phyloP scores from a whole-genome alignment of 805 yeast genomes.

The Vanderwaltozyma tropicalis region DNA sequence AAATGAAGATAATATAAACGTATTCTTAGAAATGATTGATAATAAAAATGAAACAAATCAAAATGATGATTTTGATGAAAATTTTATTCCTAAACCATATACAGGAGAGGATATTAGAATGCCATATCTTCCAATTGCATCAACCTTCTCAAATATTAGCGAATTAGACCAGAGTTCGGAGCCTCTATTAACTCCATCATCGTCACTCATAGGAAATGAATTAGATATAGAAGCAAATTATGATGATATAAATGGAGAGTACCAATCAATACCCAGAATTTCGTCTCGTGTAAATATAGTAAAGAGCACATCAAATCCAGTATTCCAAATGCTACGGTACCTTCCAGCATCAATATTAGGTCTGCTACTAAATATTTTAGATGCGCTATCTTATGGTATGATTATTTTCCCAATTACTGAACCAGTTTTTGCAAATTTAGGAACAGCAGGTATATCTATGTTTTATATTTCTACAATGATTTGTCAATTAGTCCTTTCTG shows the following conservation, averaged over 20 bases:
- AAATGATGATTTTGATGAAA: background rate
- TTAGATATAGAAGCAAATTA: constrained; percentile 3
- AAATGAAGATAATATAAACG: constrained; percentile 11
- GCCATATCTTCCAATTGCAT: background rate
- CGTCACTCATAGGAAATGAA: constrained; percentile 4
- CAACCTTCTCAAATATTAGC: constrained; percentile 2
- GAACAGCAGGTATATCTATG: constrained; percentile 87
- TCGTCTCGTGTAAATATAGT: background rate
- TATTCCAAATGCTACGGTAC: constrained; percentile 12
- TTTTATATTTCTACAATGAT: constrained; percentile 87
- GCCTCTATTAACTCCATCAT: constrained; percentile 9
- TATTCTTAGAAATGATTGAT: constrained; percentile 8
- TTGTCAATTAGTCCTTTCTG: constrained; percentile 76
- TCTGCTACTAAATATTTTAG: constrained; percentile 72
- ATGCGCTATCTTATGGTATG: constrained; percentile 95
- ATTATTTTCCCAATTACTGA: constrained; percentile 89
- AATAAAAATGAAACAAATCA: background rate
- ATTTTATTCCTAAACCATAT: background rate
- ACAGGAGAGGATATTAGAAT: background rate
- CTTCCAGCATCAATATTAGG: constrained; percentile 82
- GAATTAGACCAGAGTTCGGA: constrained; percentile 5
- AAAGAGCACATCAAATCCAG: background rate
- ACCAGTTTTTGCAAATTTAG: constrained; percentile 63
- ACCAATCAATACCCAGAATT: background rate
- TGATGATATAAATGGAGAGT: background rate